Conservation (phyloP, 192 early-diverging fungal species). For the Coemansia umbellata region DNA sequence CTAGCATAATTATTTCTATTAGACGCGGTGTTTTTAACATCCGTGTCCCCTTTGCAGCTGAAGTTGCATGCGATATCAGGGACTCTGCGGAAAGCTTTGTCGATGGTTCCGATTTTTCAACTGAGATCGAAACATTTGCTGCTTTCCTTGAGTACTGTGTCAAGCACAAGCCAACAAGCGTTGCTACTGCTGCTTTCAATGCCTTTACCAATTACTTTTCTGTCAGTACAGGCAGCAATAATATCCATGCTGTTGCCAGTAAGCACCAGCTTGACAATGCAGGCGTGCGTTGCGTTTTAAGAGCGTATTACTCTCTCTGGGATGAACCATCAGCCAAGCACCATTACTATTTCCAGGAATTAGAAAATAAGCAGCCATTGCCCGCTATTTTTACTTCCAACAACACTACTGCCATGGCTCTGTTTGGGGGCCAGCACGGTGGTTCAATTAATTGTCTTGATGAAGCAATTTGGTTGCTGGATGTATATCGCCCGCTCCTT, state of each 20-base stretch:
- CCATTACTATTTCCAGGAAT: not conserved
- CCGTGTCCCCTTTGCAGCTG: too few species aligned
- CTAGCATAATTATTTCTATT: too few species aligned
- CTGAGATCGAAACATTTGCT: slow-evolving; percentile 6
- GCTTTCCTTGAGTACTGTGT: slow-evolving; percentile 9
- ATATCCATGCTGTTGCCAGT: slow-evolving; percentile 14
- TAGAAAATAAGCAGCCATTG: not conserved
- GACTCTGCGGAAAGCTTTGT: too few species aligned
- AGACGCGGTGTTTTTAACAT: too few species aligned
- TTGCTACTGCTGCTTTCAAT: not conserved
- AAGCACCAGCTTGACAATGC: not conserved
- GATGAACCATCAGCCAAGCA: not conserved
- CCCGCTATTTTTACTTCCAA: slow-evolving; percentile 35
- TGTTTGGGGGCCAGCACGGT: slow-evolving; percentile 94
- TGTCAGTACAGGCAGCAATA: not conserved
- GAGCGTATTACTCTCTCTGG: slow-evolving; percentile 27
- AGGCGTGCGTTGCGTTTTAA: slow-evolving; percentile 3
- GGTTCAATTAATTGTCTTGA: slow-evolving; percentile 79
- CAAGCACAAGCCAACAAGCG: not conserved
- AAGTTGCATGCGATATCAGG: too few species aligned
- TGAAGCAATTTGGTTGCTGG: slow-evolving; percentile 69
- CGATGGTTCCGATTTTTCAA: too few species aligned
- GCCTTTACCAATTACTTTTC: not conserved
- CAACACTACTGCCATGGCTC: slow-evolving; percentile 61
- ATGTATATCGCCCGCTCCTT: slow-evolving; percentile 68